Percentiles rank a stretch among this genome's conserved stretches.
Conservation (phyloP, 1,284 basidiomycete genomes). For the Filobasidium uniguttulatum region DNA sequence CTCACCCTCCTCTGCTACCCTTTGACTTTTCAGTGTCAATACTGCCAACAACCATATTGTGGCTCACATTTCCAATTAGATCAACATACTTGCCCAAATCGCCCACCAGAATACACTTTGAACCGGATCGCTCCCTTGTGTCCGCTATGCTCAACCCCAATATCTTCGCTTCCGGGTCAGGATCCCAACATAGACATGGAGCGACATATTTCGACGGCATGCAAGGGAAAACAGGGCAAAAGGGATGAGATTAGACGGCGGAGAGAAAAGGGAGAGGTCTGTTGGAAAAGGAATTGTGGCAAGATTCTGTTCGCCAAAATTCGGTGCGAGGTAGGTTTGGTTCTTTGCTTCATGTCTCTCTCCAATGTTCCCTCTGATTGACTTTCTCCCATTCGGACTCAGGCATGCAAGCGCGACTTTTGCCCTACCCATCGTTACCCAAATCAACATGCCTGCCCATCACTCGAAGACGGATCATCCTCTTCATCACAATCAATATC, state of each 20-base stretch:
- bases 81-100: conserved; percentile 28
- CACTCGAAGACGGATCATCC: no score
- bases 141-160: conserved; percentile 25
- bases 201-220: conserved; percentile 27
- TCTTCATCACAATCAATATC: conserved; percentile 1
- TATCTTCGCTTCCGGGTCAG: conserved; percentile 24
- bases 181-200: conserved; percentile 31
- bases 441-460: conserved; percentile 12
- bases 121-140: conserved; percentile 35
- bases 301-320: conserved; percentile 34
- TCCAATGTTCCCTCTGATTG: neutral
- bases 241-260: conserved; percentile 23
- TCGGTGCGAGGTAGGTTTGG: conserved; percentile 28
- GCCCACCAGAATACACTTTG: conserved; percentile 30
- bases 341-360: neutral
- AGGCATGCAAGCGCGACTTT: conserved; percentile 11
- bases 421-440: conserved; percentile 15
- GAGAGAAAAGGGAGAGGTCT: conserved; percentile 32
- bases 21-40: conserved; percentile 30
- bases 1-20: neutral
- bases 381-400: neutral
- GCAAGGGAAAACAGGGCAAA: conserved; percentile 26
- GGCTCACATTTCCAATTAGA: conserved; percentile 35
- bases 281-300: conserved; percentile 29
- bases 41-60: conserved; percentile 33